Evolutionary conservation across 1,139 yeast genomes (phyloP), one percentile per base, ranked within the genome.

Genomic region (Kodamaea plutei): DNA sequence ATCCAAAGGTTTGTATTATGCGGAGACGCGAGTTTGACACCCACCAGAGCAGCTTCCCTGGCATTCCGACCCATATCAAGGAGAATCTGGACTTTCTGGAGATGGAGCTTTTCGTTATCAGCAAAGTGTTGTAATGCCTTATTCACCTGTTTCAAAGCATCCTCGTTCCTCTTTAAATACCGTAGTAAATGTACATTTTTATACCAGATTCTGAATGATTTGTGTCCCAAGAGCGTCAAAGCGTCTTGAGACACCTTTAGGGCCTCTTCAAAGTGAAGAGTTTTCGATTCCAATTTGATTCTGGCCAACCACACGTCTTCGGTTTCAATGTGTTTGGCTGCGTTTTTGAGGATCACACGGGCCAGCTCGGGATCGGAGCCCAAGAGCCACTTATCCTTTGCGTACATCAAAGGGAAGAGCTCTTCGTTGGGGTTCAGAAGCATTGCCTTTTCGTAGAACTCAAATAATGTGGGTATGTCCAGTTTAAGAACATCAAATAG

Each of bases 291-390:
- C 23, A 87, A 56, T 40, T 84, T 80, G 15, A 83, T 63, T 11
- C 79, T 69, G 0, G 93, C 93, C 28, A 80, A 58, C 87, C 89
- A 81, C 5, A 87, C 54, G 13, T 69, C 73, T 38, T 76, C 79
- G 37, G 63, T 67, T 1, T 79, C 73, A 4, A 50, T 38, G 1
- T 24, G n/a, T 5, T 8, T 36, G 26, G 73, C 52, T 0, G 84
- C 83, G 8, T 63, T 54, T 4, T 58, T 48, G 5, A 87, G 56
- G 2, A 84, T 69, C 0, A 50, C 46, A 34, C 81, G 61, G 0
- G 95, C 84, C 2, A 62, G 67, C 0, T 47, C 54, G 1, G 69
- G 47, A 43, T 83, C 77, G 1, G 65, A 58, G 2, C 51, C 63
- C 22, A 61, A 33, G 15, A 59, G 57, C 79, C 87, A 76, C 36